A percentile compares a stretch with the other conserved stretches of the same genome.
Evolutionary conservation across 441 rosid genomes (phyloP).

Genomic region (Gossypium schwendimanii): DNA sequence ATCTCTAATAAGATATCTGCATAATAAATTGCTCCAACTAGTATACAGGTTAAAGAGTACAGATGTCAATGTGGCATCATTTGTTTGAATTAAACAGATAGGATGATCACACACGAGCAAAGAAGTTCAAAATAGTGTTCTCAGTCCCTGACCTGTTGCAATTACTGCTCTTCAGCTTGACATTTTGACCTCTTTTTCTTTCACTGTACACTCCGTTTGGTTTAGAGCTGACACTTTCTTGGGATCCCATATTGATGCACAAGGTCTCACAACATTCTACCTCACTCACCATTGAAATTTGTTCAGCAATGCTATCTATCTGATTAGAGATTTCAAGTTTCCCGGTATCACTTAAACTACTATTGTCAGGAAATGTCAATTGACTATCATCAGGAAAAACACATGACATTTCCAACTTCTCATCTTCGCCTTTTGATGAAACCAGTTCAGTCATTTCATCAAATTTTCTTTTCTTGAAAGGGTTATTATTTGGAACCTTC

Average conservation of each 20-base stretch:
- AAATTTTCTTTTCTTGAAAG: conserved; percentile 45
- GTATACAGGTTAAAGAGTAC: too few relatives aligned
- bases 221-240: conserved; percentile 39
- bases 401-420: conserved; percentile 17
- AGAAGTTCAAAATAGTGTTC: conserved; percentile 56
- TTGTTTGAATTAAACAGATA: not conserved
- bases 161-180: conserved; percentile 30
- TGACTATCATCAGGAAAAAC: conserved; percentile 14
- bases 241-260: conserved; percentile 23
- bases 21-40: not conserved
- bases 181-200: conserved; percentile 23
- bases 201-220: conserved; percentile 21
- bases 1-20: not conserved
- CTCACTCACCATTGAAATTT: conserved; percentile 34
- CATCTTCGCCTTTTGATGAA: conserved; percentile 21
- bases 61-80: not conserved
- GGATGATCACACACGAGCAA: conserved; percentile 33
- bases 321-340: conserved; percentile 15
- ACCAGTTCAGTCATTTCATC: conserved; percentile 22
- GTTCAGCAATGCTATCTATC: conserved; percentile 18
- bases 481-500: conserved; percentile 51
- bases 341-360: conserved; percentile 16
- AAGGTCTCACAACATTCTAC: conserved; percentile 18
- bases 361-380: conserved; percentile 10
- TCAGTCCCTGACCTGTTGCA: conserved; percentile 23